A percentile compares a stretch with the other conserved stretches of the same genome.
Conservation (phyloP, 306 rosid species). For the Vigna radiata region DNA sequence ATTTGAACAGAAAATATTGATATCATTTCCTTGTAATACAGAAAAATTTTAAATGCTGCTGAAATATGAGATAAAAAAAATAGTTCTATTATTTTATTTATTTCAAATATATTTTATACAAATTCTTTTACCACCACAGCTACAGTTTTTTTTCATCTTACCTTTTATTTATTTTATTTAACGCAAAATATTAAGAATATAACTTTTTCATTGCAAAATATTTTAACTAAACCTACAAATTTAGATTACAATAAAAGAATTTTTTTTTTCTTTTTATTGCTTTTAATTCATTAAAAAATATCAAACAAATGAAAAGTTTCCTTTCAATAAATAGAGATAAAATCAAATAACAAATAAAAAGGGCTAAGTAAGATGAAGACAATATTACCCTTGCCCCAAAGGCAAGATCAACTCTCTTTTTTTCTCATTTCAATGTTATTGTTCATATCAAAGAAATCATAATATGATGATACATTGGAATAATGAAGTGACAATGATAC, state of each 20-base stretch:
- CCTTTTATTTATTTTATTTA: not conserved
- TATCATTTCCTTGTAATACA: not conserved
- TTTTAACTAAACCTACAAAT: too few species aligned
- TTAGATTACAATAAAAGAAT: not conserved
- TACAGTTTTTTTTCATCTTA: not conserved
- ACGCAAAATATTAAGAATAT: not conserved
- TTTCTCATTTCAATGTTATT: conserved; percentile 4
- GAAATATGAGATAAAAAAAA: not conserved
- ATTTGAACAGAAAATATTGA: not conserved
- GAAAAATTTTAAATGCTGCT: not conserved
- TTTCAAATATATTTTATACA: not conserved
- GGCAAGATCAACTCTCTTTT: not conserved
- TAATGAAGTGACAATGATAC: conserved; percentile 16
- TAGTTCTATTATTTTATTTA: not conserved
- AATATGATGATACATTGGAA: conserved; percentile 14
- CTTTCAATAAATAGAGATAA: not conserved
- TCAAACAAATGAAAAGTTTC: not conserved
- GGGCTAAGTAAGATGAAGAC: not conserved
- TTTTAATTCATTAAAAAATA: not conserved
- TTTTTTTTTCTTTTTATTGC: not conserved
- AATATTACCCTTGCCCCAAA: not conserved
- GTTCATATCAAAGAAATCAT: conserved; percentile 18
- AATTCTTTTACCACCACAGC: not conserved
- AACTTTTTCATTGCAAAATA: too few species aligned
- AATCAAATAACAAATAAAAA: not conserved